These are phyloP conservation scores for Alnus rubra DNA, from an alignment of 306 rosid genomes.

Conservation along the genomic window DNA sequence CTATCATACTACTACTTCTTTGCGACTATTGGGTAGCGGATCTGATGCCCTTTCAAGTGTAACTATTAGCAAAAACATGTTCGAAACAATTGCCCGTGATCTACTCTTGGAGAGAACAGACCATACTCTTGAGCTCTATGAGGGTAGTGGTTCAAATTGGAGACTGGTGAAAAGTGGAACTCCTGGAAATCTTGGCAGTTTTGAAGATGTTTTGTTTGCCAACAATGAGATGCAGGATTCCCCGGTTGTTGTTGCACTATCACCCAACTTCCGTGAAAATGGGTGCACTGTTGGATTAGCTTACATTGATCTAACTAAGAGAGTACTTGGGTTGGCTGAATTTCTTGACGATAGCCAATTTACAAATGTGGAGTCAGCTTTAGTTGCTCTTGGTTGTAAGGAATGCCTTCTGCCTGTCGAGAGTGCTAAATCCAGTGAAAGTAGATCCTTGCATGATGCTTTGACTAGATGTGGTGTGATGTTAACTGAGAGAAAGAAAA, in stretches of 20 bases:
- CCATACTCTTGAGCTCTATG: conserved; percentile 89
- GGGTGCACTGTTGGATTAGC: conserved; percentile 82
- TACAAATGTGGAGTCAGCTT: conserved; percentile 84
- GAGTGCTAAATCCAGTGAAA: conserved; percentile 60
- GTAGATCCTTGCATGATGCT: conserved; percentile 60
- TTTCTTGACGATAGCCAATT: conserved; percentile 92
- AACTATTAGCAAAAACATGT: conserved; percentile 77
- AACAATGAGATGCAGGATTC: conserved; percentile 98
- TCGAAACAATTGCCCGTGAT: conserved; percentile 84
- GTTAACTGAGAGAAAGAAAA: conserved; percentile 87
- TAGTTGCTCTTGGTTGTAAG: conserved; percentile 95
- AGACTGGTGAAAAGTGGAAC: conserved; percentile 81
- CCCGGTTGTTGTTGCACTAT: conserved; percentile 72
- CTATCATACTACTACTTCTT: conserved; percentile 82
- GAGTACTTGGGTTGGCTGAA: conserved; percentile 85
- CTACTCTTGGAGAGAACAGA: conserved; percentile 89
- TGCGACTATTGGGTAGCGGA: conserved; percentile 79
- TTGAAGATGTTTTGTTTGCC: conserved; percentile 89
- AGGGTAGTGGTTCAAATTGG: conserved; percentile 94
- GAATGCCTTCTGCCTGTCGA: conserved; percentile 84
- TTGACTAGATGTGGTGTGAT: conserved; percentile 82
- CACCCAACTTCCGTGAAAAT: conserved; percentile 71
- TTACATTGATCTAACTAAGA: conserved; percentile 80
- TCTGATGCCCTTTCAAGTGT: conserved; percentile 77
- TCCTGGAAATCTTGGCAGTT: conserved; percentile 91